These are phyloP conservation scores for Penicillium sp. DNA, from an alignment of 2,329 filamentous ascomycete genomes.

Conservation along the genomic window DNA sequence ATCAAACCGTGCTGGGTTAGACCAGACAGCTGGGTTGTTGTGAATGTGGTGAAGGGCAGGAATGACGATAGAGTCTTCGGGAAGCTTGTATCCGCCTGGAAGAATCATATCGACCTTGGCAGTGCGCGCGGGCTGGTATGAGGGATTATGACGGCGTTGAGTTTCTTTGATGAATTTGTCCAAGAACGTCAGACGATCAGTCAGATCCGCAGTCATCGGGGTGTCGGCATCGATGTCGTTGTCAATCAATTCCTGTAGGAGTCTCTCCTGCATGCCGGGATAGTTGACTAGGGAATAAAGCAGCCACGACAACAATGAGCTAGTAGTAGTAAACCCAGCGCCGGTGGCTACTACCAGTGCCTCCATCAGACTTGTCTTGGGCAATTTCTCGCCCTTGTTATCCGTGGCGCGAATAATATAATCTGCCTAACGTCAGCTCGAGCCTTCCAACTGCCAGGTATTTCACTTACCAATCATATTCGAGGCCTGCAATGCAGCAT, in stretches of 20 bases:
- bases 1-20: conserved; percentile 57
- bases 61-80: conserved; percentile 53
- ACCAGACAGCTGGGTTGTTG: conserved; percentile 56
- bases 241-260: conserved; percentile 58
- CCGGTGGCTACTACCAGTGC: conserved; percentile 53
- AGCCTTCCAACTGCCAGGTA: neutral
- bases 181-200: conserved; percentile 46
- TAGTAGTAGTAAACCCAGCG: conserved; percentile 62
- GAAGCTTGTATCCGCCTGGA: conserved; percentile 58
- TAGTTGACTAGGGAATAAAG: conserved; percentile 55
- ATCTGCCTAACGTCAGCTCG: conserved; percentile 32
- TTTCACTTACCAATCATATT: conserved; percentile 19
- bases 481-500: conserved; percentile 16
- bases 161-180: conserved; percentile 57
- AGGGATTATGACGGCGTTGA: conserved; percentile 59
- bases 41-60: conserved; percentile 48
- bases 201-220: conserved; percentile 48
- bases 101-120: conserved; percentile 56
- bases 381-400: conserved; percentile 21
- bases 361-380: conserved; percentile 26
- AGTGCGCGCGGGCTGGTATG: conserved; percentile 60
- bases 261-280: conserved; percentile 54
- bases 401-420: conserved; percentile 50
- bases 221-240: conserved; percentile 45
- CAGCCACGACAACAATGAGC: conserved; percentile 57